Percentiles rank a stretch among this genome's conserved stretches.
Evolutionary conservation across 2,329 filamentous ascomycete genomes (phyloP).

Genomic region (Phialophora chinensis): DNA sequence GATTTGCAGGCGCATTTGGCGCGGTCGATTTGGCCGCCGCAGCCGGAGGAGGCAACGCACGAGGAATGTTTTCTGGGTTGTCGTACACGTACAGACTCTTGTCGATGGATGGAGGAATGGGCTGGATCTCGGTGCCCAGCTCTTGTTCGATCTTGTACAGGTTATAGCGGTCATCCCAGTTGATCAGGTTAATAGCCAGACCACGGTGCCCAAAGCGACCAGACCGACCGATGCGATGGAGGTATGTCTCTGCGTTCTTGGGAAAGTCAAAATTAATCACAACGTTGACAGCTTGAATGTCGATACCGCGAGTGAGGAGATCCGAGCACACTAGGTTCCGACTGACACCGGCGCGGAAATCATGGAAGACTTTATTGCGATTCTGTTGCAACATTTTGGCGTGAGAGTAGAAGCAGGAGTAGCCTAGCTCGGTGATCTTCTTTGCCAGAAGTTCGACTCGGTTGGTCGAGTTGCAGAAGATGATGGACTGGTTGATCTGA

Average conservation of each 20-base stretch:
- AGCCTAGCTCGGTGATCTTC: slow-evolving; percentile 98
- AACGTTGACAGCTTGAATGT: slow-evolving; percentile 98
- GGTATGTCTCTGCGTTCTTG: slow-evolving; percentile 98
- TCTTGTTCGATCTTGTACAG: slow-evolving; percentile 98
- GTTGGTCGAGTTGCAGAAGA: slow-evolving; percentile 99
- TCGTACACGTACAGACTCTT: slow-evolving; percentile 99
- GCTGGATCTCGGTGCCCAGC: slow-evolving; percentile 93
- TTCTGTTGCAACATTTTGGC: slow-evolving; percentile 97
- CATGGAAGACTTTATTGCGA: slow-evolving; percentile 97
- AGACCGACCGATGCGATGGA: slow-evolving; percentile 97
- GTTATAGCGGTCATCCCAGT: slow-evolving; percentile 99
- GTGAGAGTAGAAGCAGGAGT: slow-evolving; percentile 99
- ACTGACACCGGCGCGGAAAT: slow-evolving; percentile 97
- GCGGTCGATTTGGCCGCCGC: slow-evolving; percentile 35
- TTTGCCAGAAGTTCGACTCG: slow-evolving; percentile 96
- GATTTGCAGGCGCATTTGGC: slow-evolving; percentile 2
- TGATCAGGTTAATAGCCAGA: slow-evolving; percentile 98
- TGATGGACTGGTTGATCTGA: slow-evolving; percentile 99
- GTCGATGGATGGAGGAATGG: slow-evolving; percentile 93
- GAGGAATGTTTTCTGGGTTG: slow-evolving; percentile 90
- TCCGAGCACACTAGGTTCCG: slow-evolving; percentile 98
- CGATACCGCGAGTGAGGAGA: slow-evolving; percentile 95
- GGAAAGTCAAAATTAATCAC: slow-evolving; percentile 99
- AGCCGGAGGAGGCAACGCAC: slow-evolving; percentile 62
- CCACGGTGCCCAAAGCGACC: slow-evolving; percentile 96